phyloP scores from a whole-genome alignment of 163 green algal species.

The Chloromonas sp. region DNA sequence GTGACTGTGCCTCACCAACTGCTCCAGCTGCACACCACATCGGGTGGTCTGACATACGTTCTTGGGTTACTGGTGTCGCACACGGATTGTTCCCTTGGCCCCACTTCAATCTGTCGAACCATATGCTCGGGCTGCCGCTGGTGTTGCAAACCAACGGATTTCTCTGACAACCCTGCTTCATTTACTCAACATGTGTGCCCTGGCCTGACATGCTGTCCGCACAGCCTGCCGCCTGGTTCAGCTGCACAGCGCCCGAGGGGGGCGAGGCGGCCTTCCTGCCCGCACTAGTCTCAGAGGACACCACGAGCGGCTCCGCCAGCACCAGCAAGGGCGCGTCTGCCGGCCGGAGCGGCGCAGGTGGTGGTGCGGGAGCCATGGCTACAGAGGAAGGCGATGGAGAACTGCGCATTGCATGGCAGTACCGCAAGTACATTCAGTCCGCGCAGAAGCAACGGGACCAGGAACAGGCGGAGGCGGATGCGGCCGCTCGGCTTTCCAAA shows the following conservation, averaged over 20 bases:
- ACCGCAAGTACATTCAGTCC: constrained; percentile 71
- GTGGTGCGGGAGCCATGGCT: neutral
- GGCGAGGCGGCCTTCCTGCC: neutral
- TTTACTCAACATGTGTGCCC: no score
- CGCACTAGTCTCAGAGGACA: neutral
- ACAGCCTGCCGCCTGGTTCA: neutral
- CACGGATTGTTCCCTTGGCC: no score
- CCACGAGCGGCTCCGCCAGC: neutral
- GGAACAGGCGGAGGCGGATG: neutral
- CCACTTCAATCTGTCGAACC: no score
- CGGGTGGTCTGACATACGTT: no score
- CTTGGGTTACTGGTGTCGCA: no score
- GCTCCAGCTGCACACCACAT: no score
- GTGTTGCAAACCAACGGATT: no score
- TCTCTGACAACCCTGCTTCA: no score
- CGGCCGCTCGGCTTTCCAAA: neutral
- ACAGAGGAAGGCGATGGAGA: constrained; percentile 1
- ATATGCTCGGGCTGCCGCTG: no score
- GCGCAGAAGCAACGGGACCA: neutral
- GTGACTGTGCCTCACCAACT: neutral
- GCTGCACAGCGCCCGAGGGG: neutral
- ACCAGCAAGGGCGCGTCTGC: neutral
- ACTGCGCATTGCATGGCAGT: constrained; percentile 85
- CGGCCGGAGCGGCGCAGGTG: neutral
- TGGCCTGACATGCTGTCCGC: no score